A percentile compares a stretch with the other conserved stretches of the same genome.
These are phyloP conservation scores for Gossypium davidsonii DNA, from an alignment of 441 rosid genomes.

Conservation along the genomic window DNA sequence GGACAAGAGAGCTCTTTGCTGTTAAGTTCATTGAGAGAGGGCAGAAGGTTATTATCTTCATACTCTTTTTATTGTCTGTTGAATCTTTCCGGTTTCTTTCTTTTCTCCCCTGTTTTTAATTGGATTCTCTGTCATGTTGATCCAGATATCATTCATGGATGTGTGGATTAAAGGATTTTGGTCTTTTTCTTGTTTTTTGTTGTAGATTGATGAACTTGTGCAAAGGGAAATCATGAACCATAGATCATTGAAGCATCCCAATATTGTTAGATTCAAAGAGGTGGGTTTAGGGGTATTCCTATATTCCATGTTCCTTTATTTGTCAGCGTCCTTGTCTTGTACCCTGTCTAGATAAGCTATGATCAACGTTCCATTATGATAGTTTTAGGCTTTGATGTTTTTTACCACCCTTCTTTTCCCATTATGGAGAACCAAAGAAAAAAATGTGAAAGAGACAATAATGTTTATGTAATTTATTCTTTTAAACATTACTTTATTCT, in stretches of 20 bases:
- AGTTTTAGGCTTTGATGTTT: background rate
- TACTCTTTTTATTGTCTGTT: background rate
- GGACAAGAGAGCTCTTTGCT: conserved; percentile 45
- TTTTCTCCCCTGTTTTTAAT: background rate
- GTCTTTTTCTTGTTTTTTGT: background rate
- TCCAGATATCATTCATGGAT: background rate
- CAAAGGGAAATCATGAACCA: conserved; percentile 57
- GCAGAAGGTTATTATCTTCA: conserved; percentile 29
- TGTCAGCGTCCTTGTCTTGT: background rate
- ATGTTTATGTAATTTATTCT: background rate
- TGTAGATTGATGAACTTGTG: conserved; percentile 54
- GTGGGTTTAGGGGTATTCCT: conserved; percentile 14
- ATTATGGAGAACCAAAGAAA: background rate
- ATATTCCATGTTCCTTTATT: background rate
- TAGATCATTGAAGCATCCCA: conserved; percentile 55
- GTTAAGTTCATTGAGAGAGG: conserved; percentile 65
- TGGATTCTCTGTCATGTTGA: background rate
- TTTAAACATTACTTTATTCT: background rate
- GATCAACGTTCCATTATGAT: conserved; percentile 10
- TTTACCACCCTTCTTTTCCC: background rate
- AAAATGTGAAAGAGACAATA: background rate
- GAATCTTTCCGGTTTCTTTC: background rate
- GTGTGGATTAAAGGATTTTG: conserved; percentile 6
- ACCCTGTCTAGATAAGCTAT: background rate
- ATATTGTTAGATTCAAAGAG: conserved; percentile 53